Conservation (phyloP, 2,329 filamentous ascomycete genomes). For the Diaporthe ilicicola region DNA sequence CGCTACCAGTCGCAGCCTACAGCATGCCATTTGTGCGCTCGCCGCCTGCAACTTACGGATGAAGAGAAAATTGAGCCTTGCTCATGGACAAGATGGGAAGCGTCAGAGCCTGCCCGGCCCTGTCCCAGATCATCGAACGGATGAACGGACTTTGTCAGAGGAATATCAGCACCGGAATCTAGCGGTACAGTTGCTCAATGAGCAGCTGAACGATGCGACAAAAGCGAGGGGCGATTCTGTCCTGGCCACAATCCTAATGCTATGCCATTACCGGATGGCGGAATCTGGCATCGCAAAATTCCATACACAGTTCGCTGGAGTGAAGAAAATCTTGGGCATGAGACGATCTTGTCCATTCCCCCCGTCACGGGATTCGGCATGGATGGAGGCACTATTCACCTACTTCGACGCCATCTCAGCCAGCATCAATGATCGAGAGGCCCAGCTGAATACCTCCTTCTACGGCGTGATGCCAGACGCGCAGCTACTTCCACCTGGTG, state of each 20-base stretch:
- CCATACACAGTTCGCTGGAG: slow-evolving; percentile 90
- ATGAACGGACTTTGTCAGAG: slow-evolving; percentile 77
- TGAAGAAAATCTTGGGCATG: slow-evolving; percentile 87
- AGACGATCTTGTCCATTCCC: slow-evolving; percentile 64
- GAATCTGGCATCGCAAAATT: slow-evolving; percentile 94
- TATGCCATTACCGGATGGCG: slow-evolving; percentile 93
- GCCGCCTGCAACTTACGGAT: slow-evolving; percentile 91
- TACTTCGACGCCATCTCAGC: slow-evolving; percentile 95
- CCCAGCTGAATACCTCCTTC: slow-evolving; percentile 76
- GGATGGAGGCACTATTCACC: slow-evolving; percentile 93
- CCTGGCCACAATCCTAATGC: slow-evolving; percentile 83
- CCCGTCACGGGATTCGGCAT: slow-evolving; percentile 75
- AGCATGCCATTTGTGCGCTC: slow-evolving; percentile 90
- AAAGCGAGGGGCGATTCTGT: slow-evolving; percentile 86
- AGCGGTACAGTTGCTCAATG: slow-evolving; percentile 84
- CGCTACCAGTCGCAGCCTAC: slow-evolving; percentile 80
- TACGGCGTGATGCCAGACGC: slow-evolving; percentile 62
- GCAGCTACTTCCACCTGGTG: slow-evolving; percentile 63
- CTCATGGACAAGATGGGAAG: slow-evolving; percentile 58
- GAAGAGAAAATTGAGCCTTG: slow-evolving; percentile 72
- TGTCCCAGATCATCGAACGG: slow-evolving; percentile 55
- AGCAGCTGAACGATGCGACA: slow-evolving; percentile 79
- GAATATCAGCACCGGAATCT: slow-evolving; percentile 82
- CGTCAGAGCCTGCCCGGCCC: slow-evolving; percentile 54
- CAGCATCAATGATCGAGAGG: slow-evolving; percentile 90